Conservation (phyloP, 225 moss, liverwort and hornwort species). For the Takakia lepidozioides region DNA sequence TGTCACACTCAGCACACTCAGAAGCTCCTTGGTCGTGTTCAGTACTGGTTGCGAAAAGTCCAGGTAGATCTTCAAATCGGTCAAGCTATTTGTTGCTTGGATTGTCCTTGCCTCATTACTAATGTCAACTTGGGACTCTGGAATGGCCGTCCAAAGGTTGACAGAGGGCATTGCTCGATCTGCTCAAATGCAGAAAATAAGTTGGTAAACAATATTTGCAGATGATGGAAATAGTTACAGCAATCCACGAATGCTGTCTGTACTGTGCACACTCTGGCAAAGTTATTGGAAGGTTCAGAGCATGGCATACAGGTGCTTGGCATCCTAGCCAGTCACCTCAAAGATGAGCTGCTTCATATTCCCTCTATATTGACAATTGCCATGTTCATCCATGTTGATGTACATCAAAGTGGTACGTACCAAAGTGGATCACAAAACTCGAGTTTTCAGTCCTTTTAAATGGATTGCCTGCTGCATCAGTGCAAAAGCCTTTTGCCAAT, state of each 20-base stretch:
- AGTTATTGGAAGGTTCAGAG: no score
- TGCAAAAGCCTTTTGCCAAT: conserved; percentile 17
- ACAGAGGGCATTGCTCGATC: conserved; percentile 53
- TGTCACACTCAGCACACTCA: conserved; percentile 32
- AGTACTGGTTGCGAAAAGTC: conserved; percentile 61
- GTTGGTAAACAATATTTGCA: no score
- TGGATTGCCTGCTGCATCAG: conserved; percentile 32
- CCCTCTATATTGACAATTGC: no score
- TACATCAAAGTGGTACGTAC: no score
- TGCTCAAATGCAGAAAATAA: conserved; percentile 14
- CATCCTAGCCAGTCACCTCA: no score
- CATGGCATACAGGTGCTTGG: no score
- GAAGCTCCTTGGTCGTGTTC: conserved; percentile 33
- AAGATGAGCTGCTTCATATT: no score
- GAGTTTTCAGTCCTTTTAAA: conserved; percentile 23
- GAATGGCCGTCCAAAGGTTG: conserved; percentile 66
- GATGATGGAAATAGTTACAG: no score
- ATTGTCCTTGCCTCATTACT: conserved; percentile 43
- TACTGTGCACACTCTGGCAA: no score
- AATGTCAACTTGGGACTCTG: conserved; percentile 49
- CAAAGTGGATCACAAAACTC: conserved; percentile 20
- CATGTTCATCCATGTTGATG: no score
- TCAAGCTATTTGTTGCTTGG: conserved; percentile 51
- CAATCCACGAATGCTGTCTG: no score
- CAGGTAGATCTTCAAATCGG: conserved; percentile 51